Evolutionary conservation across 306 rosid species (phyloP).

Genomic region (Cucurbita ficifolia): DNA sequence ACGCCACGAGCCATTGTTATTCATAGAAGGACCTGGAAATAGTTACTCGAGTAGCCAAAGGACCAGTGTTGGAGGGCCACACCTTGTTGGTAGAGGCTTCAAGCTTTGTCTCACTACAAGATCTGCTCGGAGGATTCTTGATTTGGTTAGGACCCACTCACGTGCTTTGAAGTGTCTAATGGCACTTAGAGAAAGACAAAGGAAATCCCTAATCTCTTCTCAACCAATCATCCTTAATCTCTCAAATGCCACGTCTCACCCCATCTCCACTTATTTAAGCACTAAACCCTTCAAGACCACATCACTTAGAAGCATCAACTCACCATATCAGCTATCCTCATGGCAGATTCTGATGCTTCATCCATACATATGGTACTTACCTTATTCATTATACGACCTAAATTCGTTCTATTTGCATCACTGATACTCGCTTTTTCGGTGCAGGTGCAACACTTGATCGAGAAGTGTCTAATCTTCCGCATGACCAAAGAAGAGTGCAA

Average conservation of each 20-base stretch:
- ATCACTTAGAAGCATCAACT: neutral
- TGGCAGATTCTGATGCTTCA: constrained; percentile 30
- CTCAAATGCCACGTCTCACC: constrained; percentile 79
- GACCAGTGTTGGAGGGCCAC: neutral
- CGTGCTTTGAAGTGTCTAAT: neutral
- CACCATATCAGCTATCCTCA: neutral
- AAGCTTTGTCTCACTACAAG: neutral
- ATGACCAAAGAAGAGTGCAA: constrained; percentile 92
- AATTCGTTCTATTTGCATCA: neutral
- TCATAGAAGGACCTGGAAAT: neutral
- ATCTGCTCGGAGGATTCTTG: neutral
- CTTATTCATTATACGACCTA: neutral
- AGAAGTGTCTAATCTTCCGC: constrained; percentile 82
- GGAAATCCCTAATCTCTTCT: constrained; percentile 61
- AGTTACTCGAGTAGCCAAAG: neutral
- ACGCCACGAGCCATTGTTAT: neutral
- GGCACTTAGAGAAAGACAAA: constrained; percentile 27
- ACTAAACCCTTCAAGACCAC: neutral
- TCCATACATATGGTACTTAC: constrained; percentile 71
- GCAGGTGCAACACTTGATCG: constrained; percentile 89
- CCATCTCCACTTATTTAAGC: constrained; percentile 11
- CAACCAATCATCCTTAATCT: constrained; percentile 72
- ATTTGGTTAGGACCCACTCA: neutral
- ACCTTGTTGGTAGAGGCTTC: neutral
- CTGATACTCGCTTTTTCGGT: neutral